Evolutionary conservation across 306 rosid genomes (phyloP), one percentile per base, ranked within the genome.

Genomic region (Citrullus colocynthis): DNA sequence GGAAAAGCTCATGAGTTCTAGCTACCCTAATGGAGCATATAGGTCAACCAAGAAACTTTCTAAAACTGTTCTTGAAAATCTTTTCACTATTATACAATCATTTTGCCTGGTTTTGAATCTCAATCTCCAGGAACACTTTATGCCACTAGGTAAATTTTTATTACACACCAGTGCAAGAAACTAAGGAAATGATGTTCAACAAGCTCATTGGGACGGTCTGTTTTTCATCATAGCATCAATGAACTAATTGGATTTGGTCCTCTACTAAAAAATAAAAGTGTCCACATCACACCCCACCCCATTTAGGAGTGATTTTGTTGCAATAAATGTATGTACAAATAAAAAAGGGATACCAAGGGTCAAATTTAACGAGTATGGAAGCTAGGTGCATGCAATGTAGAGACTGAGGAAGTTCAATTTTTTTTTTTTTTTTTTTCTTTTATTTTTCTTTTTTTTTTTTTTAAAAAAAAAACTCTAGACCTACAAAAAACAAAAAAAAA

Each of bases 401-500:
- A 34, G 34, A 63, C 69, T 17, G 45, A 34, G 34, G 34, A 44
- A 17, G 41, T 62, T 32, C 2, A 16, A 16, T 6, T 2, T 6
- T 14, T 56, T 18, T 32, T 32, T 32, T 2, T n/a, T n/a, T n/a
- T n/a, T n/a, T n/a, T n/a, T n/a, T n/a, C n/a, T n/a, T n/a, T n/a
- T n/a, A n/a, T n/a, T n/a, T n/a, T n/a, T n/a, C n/a, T n/a, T n/a
- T n/a, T n/a, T n/a, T n/a, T n/a, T n/a, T n/a, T n/a, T n/a, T n/a
- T n/a, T n/a, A 49, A 79, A 39, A 80, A 77, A 84, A 64, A 60
- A 72, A 70, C n/a, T n/a, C n/a, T n/a, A n/a, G n/a, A n/a, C n/a
- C n/a, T n/a, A n/a, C n/a, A n/a, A n/a, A n/a, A n/a, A n/a, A n/a
- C n/a, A n/a, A n/a, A n/a, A n/a, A n/a, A n/a, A n/a, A n/a, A n/a